Evolutionary conservation across 495 filamentous ascomycete genomes (phyloP), one percentile per base, ranked within the genome.

Genomic region (Aspergillus saccharolyticus): DNA sequence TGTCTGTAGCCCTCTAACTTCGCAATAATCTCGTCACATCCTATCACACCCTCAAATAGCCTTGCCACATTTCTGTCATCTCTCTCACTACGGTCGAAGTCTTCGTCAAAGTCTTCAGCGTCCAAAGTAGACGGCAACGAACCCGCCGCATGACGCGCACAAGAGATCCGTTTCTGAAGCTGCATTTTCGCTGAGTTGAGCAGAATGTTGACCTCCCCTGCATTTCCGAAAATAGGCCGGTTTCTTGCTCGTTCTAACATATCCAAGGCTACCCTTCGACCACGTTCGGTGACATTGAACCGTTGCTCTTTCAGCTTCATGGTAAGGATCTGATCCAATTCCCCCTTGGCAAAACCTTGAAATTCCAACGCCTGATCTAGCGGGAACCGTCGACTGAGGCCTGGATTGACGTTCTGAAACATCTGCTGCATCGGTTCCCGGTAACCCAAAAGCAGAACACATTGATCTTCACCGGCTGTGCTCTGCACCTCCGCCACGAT

Each of bases 401-500:
- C 90, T 0, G 88, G 87, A 57, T 95, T 95, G 59, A 86, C 85
- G 52, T 88, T 87, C 53, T 85, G 85, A 58, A 95, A 89, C 89
- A 94, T 91, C 3, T 76, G 67, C 52, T 80, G 77, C 82, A 95
- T 89, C 63, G 87, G 73, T n/a, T 87, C 83, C 59, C 88, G 80
- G 68, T 95, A 93, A 0, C 89, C 90, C 1, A 93, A 74, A 0
- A 93, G 74, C 0, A 95, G 71, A 0, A 94, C 85, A 54, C 89
- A 93, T 17, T 86, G 79, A 66, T 94, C 89, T 33, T 91, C 89
- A 0, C 87, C 86, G 0, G 89, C 86, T 0, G 81, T 79, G 60
- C 83, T 88, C 53, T 93, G 90, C 0, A 95, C 83, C 56, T 94
- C 87, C 0, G 89, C 87, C 2, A 93, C 89, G n/a, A 94, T 85